Evolutionary conservation across 108 stramenopile species (phyloP).

Genomic region (Cylindrotheca fusiformis): DNA sequence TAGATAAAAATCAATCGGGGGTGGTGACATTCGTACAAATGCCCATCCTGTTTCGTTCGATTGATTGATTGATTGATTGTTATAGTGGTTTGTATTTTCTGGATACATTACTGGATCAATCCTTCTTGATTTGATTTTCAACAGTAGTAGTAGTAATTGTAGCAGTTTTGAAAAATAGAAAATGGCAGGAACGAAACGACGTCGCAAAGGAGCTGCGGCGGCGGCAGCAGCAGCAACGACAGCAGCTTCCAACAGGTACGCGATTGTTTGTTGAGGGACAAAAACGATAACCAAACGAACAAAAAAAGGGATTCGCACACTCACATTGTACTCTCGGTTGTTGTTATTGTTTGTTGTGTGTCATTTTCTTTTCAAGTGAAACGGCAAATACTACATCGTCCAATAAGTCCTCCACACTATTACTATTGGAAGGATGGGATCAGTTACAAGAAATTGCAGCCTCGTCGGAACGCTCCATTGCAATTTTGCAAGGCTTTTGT

Average conservation of each 20-base stretch:
- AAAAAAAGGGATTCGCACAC: neutral
- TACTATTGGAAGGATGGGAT: neutral
- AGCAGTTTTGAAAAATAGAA: no score
- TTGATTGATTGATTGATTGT: no score
- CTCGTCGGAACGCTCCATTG: conserved; percentile 2
- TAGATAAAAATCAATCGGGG: no score
- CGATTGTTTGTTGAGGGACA: neutral
- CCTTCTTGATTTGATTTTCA: no score
- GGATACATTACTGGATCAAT: no score
- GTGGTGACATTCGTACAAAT: no score
- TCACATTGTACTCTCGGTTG: neutral
- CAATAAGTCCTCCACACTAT: no score
- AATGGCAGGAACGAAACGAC: conserved; percentile 13
- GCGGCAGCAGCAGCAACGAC: neutral
- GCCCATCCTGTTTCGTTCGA: no score
- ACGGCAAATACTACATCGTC: no score
- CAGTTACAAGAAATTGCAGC: conserved; percentile 12
- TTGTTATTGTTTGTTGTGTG: neutral
- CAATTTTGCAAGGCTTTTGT: conserved; percentile 14
- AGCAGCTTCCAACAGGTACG: neutral
- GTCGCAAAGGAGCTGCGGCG: conserved; percentile 9
- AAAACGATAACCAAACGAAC: neutral
- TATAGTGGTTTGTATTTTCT: no score
- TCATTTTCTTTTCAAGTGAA: neutral
- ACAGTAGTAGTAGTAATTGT: no score